Evolutionary conservation across 768 basidiomycete genomes (phyloP).

Genomic region (Hygrophoropsis aurantiaca): DNA sequence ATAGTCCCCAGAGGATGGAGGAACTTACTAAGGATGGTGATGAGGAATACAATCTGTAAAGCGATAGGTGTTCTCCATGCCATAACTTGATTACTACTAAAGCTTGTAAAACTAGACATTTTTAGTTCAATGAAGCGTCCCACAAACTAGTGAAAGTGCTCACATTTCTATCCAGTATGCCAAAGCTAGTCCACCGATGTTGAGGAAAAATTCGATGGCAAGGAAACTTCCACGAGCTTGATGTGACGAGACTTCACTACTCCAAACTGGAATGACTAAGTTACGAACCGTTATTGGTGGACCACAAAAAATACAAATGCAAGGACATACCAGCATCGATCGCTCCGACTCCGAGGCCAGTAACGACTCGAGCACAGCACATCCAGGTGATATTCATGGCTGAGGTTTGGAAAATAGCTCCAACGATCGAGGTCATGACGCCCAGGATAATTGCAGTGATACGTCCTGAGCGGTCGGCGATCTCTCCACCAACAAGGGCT

Average conservation of each 20-base stretch:
- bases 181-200: constrained; percentile 4
- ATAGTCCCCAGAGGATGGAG: background rate
- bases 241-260: constrained; percentile 6
- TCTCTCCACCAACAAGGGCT: constrained; percentile 2
- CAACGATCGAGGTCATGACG: constrained; percentile 3
- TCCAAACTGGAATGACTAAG: constrained; percentile 6
- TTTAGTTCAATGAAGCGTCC: background rate
- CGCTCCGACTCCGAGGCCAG: constrained; percentile 4
- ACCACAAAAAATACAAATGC: background rate
- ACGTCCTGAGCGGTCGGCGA: constrained; percentile 5
- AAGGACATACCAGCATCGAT: constrained; percentile 5
- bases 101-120: background rate
- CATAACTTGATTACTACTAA: constrained; percentile 1
- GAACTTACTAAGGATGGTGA: constrained; percentile 1
- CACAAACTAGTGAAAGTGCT: background rate
- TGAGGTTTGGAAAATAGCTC: constrained; percentile 4
- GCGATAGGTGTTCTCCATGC: constrained; percentile 7
- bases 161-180: constrained; percentile 8
- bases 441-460: constrained; percentile 6
- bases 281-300: background rate
- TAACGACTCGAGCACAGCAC: constrained; percentile 7
- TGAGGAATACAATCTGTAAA: constrained; percentile 3
- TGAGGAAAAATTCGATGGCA: constrained; percentile 6
- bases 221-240: constrained; percentile 6
- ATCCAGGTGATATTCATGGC: constrained; percentile 9